Evolutionary conservation across 2,329 filamentous ascomycete species (phyloP).

Genomic region (Epicoccum sorghinum): DNA sequence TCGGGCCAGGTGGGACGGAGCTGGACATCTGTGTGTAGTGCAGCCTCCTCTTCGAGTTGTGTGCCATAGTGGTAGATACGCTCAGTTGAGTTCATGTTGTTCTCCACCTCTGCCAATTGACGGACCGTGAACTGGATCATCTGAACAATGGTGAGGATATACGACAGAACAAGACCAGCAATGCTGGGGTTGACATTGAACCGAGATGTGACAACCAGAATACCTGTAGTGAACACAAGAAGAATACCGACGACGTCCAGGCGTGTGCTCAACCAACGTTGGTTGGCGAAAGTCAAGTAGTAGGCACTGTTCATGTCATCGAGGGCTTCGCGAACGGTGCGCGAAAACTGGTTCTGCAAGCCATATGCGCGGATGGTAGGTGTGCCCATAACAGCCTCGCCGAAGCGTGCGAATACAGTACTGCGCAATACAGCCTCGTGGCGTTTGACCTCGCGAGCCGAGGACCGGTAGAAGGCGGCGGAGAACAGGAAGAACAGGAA

Average conservation of each 20-base stretch:
- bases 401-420: constrained; percentile 86
- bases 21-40: constrained; percentile 70
- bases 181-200: constrained; percentile 86
- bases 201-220: constrained; percentile 88
- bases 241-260: constrained; percentile 83
- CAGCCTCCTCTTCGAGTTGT: constrained; percentile 85
- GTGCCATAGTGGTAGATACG: constrained; percentile 89
- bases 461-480: constrained; percentile 85
- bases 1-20: constrained; percentile 83
- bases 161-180: constrained; percentile 85
- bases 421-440: constrained; percentile 90
- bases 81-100: constrained; percentile 97
- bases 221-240: constrained; percentile 85
- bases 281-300: constrained; percentile 93
- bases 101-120: constrained; percentile 93
- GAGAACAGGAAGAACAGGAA: constrained; percentile 80
- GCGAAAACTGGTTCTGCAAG: constrained; percentile 74
- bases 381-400: constrained; percentile 83
- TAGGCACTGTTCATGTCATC: constrained; percentile 95
- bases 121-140: constrained; percentile 96
- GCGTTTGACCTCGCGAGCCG: constrained; percentile 91
- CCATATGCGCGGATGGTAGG: constrained; percentile 90
- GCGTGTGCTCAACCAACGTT: constrained; percentile 87
- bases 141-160: constrained; percentile 90
- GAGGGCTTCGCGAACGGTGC: constrained; percentile 72